Percentiles rank a stretch among this genome's conserved stretches.
phyloP scores from a whole-genome alignment of 208 protist genomes.

The Acanthamoeba triangularis region DNA sequence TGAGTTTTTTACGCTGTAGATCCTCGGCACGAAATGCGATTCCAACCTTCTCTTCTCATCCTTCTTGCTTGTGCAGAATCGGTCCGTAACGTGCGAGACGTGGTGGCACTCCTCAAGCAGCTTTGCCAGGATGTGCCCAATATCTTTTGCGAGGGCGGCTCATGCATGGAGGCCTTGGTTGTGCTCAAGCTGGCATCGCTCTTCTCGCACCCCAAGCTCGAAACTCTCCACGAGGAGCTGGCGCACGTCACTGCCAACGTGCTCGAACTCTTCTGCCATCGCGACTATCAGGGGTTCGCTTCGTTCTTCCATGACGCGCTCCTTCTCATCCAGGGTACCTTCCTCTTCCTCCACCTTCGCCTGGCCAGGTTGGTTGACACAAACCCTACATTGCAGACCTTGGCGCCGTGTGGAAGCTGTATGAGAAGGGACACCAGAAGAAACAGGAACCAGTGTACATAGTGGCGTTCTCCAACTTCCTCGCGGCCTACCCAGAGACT shows the following conservation, averaged over 20 bases:
- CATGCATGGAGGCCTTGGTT: slow-evolving; percentile 54
- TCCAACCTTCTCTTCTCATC: background rate
- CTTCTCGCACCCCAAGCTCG: slow-evolving; percentile 37
- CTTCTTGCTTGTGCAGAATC: background rate
- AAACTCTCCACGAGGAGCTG: slow-evolving; percentile 22
- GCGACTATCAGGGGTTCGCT: slow-evolving; percentile 38
- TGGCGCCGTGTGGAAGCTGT: slow-evolving; percentile 13
- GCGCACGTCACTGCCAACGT: slow-evolving; percentile 25
- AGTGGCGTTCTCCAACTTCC: slow-evolving; percentile 39
- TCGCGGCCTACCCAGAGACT: slow-evolving; percentile 28
- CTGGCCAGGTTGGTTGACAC: background rate
- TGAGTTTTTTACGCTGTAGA: background rate
- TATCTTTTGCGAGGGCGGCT: slow-evolving; percentile 15
- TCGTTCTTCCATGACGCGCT: slow-evolving; percentile 48
- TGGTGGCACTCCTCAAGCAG: slow-evolving; percentile 4
- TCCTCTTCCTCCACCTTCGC: background rate
- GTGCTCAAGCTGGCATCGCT: slow-evolving; percentile 49
- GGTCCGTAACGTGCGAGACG: slow-evolving; percentile 71
- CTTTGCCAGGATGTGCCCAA: slow-evolving; percentile 69
- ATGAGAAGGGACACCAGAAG: background rate
- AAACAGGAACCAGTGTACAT: slow-evolving; percentile 5
- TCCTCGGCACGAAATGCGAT: background rate
- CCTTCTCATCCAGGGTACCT: slow-evolving; percentile 15
- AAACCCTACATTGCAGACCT: background rate
- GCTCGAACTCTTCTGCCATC: slow-evolving; percentile 53